Evolutionary conservation across 2,329 filamentous ascomycete species (phyloP).

Genomic region (Fusarium burgessii): DNA sequence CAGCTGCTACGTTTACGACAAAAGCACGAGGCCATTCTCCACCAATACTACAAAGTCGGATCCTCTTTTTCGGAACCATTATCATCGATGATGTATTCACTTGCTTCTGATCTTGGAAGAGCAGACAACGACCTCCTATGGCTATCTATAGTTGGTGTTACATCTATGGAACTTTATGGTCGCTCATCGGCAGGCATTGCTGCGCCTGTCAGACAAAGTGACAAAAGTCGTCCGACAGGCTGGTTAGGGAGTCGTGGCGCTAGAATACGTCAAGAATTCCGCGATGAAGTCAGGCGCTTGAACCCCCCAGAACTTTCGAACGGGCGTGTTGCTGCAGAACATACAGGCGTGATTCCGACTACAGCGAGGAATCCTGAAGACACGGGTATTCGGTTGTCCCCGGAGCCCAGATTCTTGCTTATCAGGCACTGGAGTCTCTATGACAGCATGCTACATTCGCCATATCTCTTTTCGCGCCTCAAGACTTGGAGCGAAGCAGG

Average conservation of each 20-base stretch:
- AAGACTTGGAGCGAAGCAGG: conserved; percentile 96
- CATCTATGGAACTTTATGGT: conserved; percentile 92
- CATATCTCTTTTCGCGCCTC: conserved; percentile 89
- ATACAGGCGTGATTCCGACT: conserved; percentile 86
- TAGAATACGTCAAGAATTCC: conserved; percentile 84
- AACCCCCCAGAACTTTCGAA: conserved; percentile 81
- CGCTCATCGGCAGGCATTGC: conserved; percentile 85
- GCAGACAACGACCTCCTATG: conserved; percentile 97
- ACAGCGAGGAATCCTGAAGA: conserved; percentile 91
- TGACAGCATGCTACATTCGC: conserved; percentile 98
- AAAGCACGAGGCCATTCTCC: conserved; percentile 81
- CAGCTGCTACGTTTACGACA: conserved; percentile 79
- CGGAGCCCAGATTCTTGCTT: conserved; percentile 91
- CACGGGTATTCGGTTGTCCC: conserved; percentile 89
- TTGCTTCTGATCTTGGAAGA: conserved; percentile 92
- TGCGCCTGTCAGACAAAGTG: conserved; percentile 66
- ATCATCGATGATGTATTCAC: conserved; percentile 91
- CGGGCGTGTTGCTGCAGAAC: conserved; percentile 72
- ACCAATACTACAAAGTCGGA: conserved; percentile 86
- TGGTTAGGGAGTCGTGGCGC: conserved; percentile 88
- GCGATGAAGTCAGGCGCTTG: conserved; percentile 92
- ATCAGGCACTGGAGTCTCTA: conserved; percentile 98
- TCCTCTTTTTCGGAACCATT: conserved; percentile 95
- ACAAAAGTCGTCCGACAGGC: conserved; percentile 69
- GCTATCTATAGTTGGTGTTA: conserved; percentile 93